Evolutionary conservation across 306 rosid genomes (phyloP), one percentile per base, ranked within the genome.

Genomic region (Prunus davidiana): DNA sequence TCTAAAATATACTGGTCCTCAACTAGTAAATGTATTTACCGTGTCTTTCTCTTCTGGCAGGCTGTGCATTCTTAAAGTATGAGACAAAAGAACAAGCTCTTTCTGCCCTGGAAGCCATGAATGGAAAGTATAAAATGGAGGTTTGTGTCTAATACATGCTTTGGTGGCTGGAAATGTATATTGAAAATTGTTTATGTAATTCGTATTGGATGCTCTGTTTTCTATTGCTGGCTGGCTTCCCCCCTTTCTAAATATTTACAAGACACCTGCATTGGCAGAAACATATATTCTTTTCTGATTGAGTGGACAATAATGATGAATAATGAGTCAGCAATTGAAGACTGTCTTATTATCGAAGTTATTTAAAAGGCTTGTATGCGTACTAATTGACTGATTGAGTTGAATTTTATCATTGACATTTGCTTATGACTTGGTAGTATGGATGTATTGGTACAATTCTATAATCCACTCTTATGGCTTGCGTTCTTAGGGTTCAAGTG

Each of bases 41-140:
- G 57, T n/a, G 49, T 8, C 19, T 13, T 64, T 19, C 75, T 56
- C 76, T 64, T 75, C 67, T 73, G 45, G 71, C 79, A 94, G 98
- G 98, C 60, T 94, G 98, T 87, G 98, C 98, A 64, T 94, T 94
- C 88, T 79, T 94, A 75, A 94, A 94, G 85, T 94, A 92, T 66
- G 98, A 94, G 85, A 90, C 97, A 43, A 94, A 92, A 85, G 96
- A 94, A 20, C 95, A 94, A 82, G 98, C 98, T 65, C 90, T 94
- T 71, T 84, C 92, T 76, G 93, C 98, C 69, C 85, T 92, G 43
- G 97, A 89, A 77, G 92, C 89, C 72, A 78, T 94, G 67, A 92
- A 92, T 82, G 97, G 97, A 86, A 91, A 92, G 76, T 84, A 89
- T 83, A 94, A 88, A 90, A 90, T 94, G 96, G 98, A 96, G 98